phyloP scores from a whole-genome alignment of 176 grass and related monocot species.

The Puya raimondii region DNA sequence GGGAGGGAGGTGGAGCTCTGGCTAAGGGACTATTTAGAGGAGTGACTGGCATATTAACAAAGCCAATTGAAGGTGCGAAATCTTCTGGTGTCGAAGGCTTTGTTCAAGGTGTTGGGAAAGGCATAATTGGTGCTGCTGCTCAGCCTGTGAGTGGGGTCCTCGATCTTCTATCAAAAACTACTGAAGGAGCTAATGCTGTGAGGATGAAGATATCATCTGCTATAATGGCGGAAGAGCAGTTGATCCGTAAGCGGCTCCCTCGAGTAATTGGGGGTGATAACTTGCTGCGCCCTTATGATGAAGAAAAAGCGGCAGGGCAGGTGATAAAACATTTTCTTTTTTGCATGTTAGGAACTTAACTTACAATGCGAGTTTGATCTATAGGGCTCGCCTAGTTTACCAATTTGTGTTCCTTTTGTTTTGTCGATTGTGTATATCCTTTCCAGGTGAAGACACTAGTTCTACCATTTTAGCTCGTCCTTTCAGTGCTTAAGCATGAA shows the following conservation, averaged over 20 bases:
- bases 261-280: conserved; percentile 81
- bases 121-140: conserved; percentile 88
- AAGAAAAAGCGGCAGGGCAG: conserved; percentile 87
- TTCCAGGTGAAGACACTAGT: too few relatives aligned
- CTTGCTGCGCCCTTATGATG: conserved; percentile 80
- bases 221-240: conserved; percentile 92
- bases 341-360: conserved; percentile 6
- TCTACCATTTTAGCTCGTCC: too few relatives aligned
- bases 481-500: too few relatives aligned
- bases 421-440: background rate
- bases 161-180: conserved; percentile 94
- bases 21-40: conserved; percentile 97
- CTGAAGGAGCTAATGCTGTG: conserved; percentile 98
- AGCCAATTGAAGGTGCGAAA: conserved; percentile 97
- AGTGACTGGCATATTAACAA: conserved; percentile 94
- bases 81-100: conserved; percentile 93
- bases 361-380: background rate
- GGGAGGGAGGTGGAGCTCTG: conserved; percentile 92
- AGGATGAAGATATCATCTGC: conserved; percentile 97
- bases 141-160: conserved; percentile 97
- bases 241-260: conserved; percentile 62
- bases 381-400: background rate
- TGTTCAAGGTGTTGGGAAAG: conserved; percentile 93
- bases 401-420: background rate
- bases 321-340: conserved; percentile 33